Conservation (phyloP, 2,329 filamentous ascomycete genomes). For the Colletotrichum tanaceti region DNA sequence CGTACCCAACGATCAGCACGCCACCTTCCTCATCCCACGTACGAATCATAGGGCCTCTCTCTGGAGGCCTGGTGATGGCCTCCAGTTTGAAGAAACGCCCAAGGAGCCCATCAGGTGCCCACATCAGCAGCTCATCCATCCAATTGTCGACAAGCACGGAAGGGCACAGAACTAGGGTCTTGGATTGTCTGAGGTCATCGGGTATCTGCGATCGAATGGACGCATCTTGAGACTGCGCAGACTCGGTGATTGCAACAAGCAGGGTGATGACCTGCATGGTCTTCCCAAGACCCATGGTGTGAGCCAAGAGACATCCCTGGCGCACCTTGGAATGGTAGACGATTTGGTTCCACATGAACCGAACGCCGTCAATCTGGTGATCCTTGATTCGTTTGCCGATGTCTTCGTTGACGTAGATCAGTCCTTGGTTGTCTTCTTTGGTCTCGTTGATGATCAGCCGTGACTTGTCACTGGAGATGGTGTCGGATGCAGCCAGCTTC, state of each 20-base stretch:
- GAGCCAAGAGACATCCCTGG: conserved; percentile 84
- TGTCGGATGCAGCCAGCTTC: conserved; percentile 57
- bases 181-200: conserved; percentile 67
- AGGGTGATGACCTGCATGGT: conserved; percentile 91
- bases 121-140: conserved; percentile 79
- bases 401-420: conserved; percentile 72
- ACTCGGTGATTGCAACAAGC: conserved; percentile 78
- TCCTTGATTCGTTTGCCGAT: conserved; percentile 77
- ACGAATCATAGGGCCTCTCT: conserved; percentile 60
- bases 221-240: conserved; percentile 68
- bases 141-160: conserved; percentile 83
- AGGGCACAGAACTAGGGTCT: conserved; percentile 81
- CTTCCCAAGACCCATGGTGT: conserved; percentile 93
- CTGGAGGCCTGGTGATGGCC: conserved; percentile 46
- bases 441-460: conserved; percentile 74
- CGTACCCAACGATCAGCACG: conserved; percentile 81
- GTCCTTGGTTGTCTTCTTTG: conserved; percentile 68
- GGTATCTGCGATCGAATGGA: conserved; percentile 76
- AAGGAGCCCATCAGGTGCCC: conserved; percentile 70
- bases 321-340: conserved; percentile 67
- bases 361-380: conserved; percentile 84
- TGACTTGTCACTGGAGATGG: conserved; percentile 57
- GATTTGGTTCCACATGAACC: conserved; percentile 90
- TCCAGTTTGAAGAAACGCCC: conserved; percentile 69
- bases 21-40: conserved; percentile 75